phyloP scores from a whole-genome alignment of 106 monocot genomes.

The Apostasia shenzhenica region DNA sequence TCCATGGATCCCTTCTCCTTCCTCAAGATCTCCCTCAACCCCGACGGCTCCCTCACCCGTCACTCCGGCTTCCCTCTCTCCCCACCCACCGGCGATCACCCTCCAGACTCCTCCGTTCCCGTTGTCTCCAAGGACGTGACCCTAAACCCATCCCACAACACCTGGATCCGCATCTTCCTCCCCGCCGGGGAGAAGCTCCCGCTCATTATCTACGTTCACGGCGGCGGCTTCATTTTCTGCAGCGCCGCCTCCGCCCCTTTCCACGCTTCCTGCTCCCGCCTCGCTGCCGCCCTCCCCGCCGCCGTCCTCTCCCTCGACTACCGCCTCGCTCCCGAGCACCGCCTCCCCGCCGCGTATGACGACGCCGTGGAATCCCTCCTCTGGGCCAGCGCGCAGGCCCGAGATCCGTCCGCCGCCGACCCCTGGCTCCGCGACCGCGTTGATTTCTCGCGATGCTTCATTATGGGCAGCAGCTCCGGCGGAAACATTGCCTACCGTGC shows the following conservation, averaged over 20 bases:
- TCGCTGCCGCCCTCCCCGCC: conserved; percentile 6
- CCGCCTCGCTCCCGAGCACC: conserved; percentile 22
- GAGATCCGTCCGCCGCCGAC: not conserved
- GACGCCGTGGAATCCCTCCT: conserved; percentile 15
- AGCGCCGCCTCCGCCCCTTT: conserved; percentile 9
- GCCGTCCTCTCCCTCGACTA: conserved; percentile 24
- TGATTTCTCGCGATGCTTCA: conserved; percentile 17
- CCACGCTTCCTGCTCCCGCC: conserved; percentile 13
- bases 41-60: conserved; percentile 31
- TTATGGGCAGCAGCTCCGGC: conserved; percentile 31
- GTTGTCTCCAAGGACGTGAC: conserved; percentile 17
- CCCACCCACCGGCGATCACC: not conserved
- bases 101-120: not conserved
- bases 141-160: conserved; percentile 15
- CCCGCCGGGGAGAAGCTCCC: conserved; percentile 14
- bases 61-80: not conserved
- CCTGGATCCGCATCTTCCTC: conserved; percentile 29
- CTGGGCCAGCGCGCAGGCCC: conserved; percentile 7
- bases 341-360: conserved; percentile 22
- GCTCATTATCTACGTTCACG: conserved; percentile 24
- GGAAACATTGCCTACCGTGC: conserved; percentile 31
- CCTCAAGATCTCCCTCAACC: conserved; percentile 34
- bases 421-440: conserved; percentile 21
- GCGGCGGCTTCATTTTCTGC: conserved; percentile 39
- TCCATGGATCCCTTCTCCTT: conserved; percentile 12